These are phyloP conservation scores for Calonectria hongkongensis DNA, from an alignment of 2,329 filamentous ascomycete species.

Conservation along the genomic window DNA sequence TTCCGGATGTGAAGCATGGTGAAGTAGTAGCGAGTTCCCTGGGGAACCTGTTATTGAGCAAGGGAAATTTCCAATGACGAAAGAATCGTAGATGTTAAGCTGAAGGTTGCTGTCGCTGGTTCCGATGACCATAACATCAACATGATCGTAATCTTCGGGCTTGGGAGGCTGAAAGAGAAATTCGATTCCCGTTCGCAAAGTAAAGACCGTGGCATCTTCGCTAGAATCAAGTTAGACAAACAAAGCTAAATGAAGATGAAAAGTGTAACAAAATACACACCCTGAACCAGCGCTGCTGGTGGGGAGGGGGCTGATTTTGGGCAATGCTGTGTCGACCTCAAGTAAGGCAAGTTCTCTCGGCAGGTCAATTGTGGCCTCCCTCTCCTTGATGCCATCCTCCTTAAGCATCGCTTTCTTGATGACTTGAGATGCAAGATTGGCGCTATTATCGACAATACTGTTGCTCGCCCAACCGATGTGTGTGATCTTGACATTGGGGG, in stretches of 20 bases:
- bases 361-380: constrained; percentile 69
- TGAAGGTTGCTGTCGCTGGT: constrained; percentile 83
- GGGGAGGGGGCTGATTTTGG: constrained; percentile 84
- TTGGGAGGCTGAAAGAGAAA: constrained; percentile 79
- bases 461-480: constrained; percentile 74
- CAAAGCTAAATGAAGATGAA: background rate
- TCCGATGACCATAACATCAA: constrained; percentile 86
- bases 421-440: constrained; percentile 36
- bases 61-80: constrained; percentile 82
- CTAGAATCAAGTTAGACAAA: constrained; percentile 46
- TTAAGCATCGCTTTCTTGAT: constrained; percentile 42
- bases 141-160: constrained; percentile 80
- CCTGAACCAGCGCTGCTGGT: constrained; percentile 75
- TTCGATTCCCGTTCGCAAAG: constrained; percentile 80
- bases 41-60: constrained; percentile 63
- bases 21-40: constrained; percentile 62
- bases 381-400: constrained; percentile 32
- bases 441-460: constrained; percentile 58
- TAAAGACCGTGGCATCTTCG: constrained; percentile 79
- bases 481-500: constrained; percentile 65
- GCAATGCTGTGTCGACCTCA: constrained; percentile 84
- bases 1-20: constrained; percentile 83
- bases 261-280: constrained; percentile 61
- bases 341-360: constrained; percentile 83
- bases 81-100: constrained; percentile 89